Evolutionary conservation across 352 stramenopile species (phyloP).

Genomic region (Phytophthora pinifolia): DNA sequence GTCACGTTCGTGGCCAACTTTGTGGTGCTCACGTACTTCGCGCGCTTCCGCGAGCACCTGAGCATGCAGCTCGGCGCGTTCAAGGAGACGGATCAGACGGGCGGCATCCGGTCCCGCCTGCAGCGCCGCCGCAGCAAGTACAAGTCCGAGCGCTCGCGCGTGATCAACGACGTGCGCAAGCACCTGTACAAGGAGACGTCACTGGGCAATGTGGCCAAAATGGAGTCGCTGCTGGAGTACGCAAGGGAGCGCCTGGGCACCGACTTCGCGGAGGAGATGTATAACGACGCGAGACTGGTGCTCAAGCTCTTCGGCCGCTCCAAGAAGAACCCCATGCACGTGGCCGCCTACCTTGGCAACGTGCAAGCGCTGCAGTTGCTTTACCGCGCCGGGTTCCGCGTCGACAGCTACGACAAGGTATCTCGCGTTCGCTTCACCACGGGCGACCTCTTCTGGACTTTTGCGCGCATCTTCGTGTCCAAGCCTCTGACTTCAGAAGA

Average conservation of each 20-base stretch:
- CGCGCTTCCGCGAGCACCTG: conserved; percentile 82
- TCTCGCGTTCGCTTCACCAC: conserved; percentile 73
- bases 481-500: conserved; percentile 44
- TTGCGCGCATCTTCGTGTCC: conserved; percentile 63
- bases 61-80: conserved; percentile 87
- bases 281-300: conserved; percentile 49
- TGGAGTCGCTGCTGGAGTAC: conserved; percentile 52
- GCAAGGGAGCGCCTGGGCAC: conserved; percentile 49
- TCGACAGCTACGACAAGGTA: conserved; percentile 76
- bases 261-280: conserved; percentile 66
- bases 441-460: conserved; percentile 79
- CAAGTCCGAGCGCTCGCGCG: conserved; percentile 42
- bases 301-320: conserved; percentile 62
- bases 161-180: conserved; percentile 68
- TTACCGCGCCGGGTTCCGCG: conserved; percentile 47
- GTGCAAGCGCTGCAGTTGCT: conserved; percentile 58
- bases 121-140: conserved; percentile 33
- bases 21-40: conserved; percentile 75
- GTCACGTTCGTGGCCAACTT: conserved; percentile 60
- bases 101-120: conserved; percentile 65
- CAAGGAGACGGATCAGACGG: conserved; percentile 80
- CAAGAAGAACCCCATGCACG: conserved; percentile 82
- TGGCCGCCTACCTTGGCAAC: conserved; percentile 73
- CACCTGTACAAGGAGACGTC: conserved; percentile 68
- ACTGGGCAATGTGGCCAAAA: conserved; percentile 58